phyloP scores from a whole-genome alignment of 2,329 filamentous ascomycete genomes.

The Colletotrichum sansevieriae region DNA sequence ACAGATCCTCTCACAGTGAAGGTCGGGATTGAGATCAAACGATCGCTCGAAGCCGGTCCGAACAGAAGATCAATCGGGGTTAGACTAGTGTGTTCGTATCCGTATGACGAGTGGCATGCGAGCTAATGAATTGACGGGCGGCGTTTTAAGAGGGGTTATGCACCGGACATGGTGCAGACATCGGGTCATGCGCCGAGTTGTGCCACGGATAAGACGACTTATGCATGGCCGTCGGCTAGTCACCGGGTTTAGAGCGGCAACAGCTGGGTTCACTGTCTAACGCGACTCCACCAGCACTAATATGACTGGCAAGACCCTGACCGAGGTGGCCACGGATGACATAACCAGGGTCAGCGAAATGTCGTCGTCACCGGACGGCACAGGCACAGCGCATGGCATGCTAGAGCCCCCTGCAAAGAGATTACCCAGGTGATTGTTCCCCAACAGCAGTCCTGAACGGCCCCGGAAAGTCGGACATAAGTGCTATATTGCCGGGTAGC shows the following conservation, averaged over 20 bases:
- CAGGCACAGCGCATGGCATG: too few species aligned
- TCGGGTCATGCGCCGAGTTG: background rate
- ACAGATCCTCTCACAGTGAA: background rate
- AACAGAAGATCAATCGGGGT: background rate
- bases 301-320: background rate
- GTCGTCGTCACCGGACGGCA: background rate
- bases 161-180: background rate
- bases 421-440: background rate
- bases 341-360: slow-evolving; percentile 2
- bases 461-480: background rate
- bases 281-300: background rate
- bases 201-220: background rate
- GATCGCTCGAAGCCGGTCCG: background rate
- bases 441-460: background rate
- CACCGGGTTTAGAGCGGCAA: slow-evolving; percentile 3
- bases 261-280: too few species aligned
- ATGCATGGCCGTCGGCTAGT: background rate
- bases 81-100: background rate
- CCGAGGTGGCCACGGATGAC: background rate
- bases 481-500: background rate
- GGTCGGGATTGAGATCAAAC: slow-evolving; percentile 3
- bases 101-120: background rate
- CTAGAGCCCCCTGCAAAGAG: background rate
- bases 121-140: background rate
- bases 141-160: too few species aligned